phyloP scores from a whole-genome alignment of 1,284 basidiomycete species.

The Moesziomyces sp. region DNA sequence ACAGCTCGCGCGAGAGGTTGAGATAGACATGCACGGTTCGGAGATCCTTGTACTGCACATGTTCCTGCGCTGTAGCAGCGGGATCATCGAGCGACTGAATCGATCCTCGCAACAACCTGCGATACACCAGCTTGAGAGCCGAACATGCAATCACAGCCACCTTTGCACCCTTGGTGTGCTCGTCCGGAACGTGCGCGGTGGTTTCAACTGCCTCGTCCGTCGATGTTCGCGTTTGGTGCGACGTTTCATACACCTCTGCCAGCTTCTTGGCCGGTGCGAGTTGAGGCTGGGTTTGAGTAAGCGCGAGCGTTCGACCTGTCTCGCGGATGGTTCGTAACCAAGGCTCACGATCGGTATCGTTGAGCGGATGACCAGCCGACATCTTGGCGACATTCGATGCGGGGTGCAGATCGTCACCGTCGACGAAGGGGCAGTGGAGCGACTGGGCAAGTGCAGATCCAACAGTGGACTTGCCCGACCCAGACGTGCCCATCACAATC shows the following conservation, averaged over 20 bases:
- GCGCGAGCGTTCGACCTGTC: conserved; percentile 71
- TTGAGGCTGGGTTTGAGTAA: not conserved
- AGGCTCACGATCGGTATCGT: conserved; percentile 81
- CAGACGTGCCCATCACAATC: conserved; percentile 57
- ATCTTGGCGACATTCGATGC: conserved; percentile 86
- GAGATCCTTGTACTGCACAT: conserved; percentile 7
- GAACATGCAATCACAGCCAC: conserved; percentile 80
- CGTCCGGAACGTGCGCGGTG: no score
- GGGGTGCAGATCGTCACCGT: conserved; percentile 91
- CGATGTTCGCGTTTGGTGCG: not conserved
- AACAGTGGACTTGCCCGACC: conserved; percentile 84
- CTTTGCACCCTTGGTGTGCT: not conserved
- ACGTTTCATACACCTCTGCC: conserved; percentile 33
- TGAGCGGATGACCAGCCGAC: conserved; percentile 80
- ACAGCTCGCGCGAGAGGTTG: conserved; percentile 75
- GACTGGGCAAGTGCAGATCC: conserved; percentile 75
- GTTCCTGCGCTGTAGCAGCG: conserved; percentile 18
- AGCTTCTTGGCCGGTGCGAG: not conserved
- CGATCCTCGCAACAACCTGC: conserved; percentile 77
- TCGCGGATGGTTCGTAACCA: conserved; percentile 82
- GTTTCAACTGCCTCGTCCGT: not conserved
- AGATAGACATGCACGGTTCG: conserved; percentile 84
- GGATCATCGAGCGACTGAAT: conserved; percentile 68
- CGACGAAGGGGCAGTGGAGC: conserved; percentile 80
- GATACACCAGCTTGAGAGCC: conserved; percentile 83